Evolutionary conservation across 1,284 basidiomycete species (phyloP).

Genomic region (Ceratobasidium papillatum): DNA sequence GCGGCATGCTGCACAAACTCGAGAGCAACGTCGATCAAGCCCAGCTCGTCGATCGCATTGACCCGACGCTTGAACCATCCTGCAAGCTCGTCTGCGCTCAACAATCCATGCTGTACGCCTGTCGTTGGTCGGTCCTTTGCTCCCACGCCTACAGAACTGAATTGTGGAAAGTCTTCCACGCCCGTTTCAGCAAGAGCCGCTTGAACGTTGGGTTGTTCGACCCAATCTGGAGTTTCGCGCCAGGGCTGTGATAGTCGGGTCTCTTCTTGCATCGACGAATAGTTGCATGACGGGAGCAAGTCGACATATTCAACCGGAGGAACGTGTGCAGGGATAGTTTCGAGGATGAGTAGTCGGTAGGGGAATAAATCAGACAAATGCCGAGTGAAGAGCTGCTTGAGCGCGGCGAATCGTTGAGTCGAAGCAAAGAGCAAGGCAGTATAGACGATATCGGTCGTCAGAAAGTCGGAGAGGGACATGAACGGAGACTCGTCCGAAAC

Average conservation of each 20-base stretch:
- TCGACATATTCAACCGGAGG: conserved; percentile 68
- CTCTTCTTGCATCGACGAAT: conserved; percentile 57
- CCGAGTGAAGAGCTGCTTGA: conserved; percentile 65
- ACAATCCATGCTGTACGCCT: conserved; percentile 6
- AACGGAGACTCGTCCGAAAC: conserved; percentile 53
- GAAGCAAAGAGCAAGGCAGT: conserved; percentile 74
- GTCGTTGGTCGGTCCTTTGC: neutral
- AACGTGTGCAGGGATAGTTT: conserved; percentile 76
- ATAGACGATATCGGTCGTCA: conserved; percentile 65
- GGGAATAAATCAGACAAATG: conserved; percentile 71
- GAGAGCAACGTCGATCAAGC: conserved; percentile 81
- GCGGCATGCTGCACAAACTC: conserved; percentile 85
- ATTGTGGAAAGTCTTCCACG: conserved; percentile 31
- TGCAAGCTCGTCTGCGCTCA: conserved; percentile 59
- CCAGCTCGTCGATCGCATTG: conserved; percentile 66
- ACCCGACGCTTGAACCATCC: conserved; percentile 79
- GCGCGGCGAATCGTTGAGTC: conserved; percentile 63
- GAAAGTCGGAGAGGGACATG: conserved; percentile 69
- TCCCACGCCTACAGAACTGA: conserved; percentile 22
- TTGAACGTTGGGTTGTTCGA: conserved; percentile 59
- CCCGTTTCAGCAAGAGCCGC: conserved; percentile 53
- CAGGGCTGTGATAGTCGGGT: conserved; percentile 53
- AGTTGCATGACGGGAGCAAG: conserved; percentile 71
- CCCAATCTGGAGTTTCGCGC: conserved; percentile 65
- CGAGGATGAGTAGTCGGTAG: conserved; percentile 72